Evolutionary conservation across 106 monocot genomes (phyloP).

Genomic region (Amphibolis antarctica): DNA sequence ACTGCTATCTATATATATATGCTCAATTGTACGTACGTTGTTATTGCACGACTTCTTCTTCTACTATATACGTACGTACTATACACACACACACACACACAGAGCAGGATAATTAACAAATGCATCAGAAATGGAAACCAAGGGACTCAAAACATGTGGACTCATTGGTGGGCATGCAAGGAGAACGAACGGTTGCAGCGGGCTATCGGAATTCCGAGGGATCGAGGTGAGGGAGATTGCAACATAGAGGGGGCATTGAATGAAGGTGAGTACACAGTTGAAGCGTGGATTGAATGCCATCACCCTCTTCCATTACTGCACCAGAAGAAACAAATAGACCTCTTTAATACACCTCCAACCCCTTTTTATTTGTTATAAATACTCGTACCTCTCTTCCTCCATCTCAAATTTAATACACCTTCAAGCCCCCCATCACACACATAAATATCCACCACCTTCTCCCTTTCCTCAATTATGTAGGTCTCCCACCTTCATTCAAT

Average conservation of each 20-base stretch:
- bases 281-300: conserved; percentile 1
- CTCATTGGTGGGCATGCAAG: neutral
- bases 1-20: no score
- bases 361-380: conserved; percentile 2
- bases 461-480: conserved; percentile 2
- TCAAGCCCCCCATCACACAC: conserved; percentile 5
- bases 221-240: neutral
- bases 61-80: no score
- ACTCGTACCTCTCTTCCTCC: neutral
- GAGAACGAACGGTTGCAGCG: neutral
- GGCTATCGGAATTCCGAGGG: neutral
- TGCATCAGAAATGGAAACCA: no score
- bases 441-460: conserved; percentile 2
- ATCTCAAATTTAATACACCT: conserved; percentile 10
- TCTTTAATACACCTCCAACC: conserved; percentile 12
- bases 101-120: no score
- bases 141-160: no score
- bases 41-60: no score
- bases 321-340: conserved; percentile 3
- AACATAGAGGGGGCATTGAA: conserved; percentile 1
- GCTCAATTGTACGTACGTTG: no score
- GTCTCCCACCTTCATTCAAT: neutral
- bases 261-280: conserved; percentile 6
- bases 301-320: conserved; percentile 8
- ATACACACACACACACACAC: no score